phyloP scores from a whole-genome alignment of 2,329 filamentous ascomycete species.

The Pseudogymnoascus sp. region DNA sequence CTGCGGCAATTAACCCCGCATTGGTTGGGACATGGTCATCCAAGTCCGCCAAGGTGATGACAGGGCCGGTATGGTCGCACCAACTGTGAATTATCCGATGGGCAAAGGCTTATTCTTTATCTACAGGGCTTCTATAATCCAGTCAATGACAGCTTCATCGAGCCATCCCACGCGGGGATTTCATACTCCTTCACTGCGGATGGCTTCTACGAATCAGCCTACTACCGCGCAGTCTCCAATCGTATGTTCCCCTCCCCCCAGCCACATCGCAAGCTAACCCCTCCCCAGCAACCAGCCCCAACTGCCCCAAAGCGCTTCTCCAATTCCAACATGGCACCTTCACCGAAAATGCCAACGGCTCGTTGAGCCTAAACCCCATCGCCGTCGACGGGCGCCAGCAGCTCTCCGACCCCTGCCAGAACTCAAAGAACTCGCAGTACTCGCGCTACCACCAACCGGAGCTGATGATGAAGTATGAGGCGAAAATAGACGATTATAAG shows the following conservation, averaged over 20 bases:
- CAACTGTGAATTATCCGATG: constrained; percentile 26
- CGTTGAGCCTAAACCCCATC: constrained; percentile 54
- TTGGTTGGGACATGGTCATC: constrained; percentile 68
- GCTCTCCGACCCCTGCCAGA: constrained; percentile 57
- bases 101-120: constrained; percentile 11
- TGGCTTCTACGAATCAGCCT: constrained; percentile 62
- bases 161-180: constrained; percentile 61
- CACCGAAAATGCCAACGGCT: constrained; percentile 49
- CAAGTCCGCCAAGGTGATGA: constrained; percentile 63
- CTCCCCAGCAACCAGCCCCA: constrained; percentile 47
- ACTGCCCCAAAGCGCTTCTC: constrained; percentile 59
- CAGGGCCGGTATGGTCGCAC: constrained; percentile 54
- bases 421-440: constrained; percentile 46
- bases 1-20: constrained; percentile 39
- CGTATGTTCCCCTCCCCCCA: constrained; percentile 41
- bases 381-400: constrained; percentile 62
- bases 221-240: constrained; percentile 63
- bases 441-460: constrained; percentile 63
- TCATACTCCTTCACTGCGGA: constrained; percentile 68
- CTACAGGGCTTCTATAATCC: constrained; percentile 63
- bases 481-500: constrained; percentile 53
- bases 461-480: constrained; percentile 44
- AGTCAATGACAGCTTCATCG: constrained; percentile 57
- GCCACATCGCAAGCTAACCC: constrained; percentile 16
- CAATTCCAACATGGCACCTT: constrained; percentile 69